phyloP scores from a whole-genome alignment of 129 eudicot species.

The Saussurea involucrata region DNA sequence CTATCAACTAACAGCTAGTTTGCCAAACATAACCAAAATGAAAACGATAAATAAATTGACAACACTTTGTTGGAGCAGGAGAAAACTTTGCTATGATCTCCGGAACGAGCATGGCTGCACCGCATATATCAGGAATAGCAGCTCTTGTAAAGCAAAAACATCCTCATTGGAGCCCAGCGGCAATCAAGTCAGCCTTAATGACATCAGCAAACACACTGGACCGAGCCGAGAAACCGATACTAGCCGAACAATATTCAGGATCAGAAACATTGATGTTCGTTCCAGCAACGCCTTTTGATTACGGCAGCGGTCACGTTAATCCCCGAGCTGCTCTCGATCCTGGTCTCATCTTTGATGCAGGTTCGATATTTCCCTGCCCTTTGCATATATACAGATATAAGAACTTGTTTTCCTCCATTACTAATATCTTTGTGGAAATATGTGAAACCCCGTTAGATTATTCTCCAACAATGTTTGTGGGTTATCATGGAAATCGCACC shows the following conservation, averaged over 20 bases:
- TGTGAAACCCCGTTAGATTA: not conserved
- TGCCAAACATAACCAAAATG: not conserved
- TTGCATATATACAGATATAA: not conserved
- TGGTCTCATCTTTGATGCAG: constrained; percentile 91
- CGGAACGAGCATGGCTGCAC: constrained; percentile 99
- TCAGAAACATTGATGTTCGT: constrained; percentile 67
- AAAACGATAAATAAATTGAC: not conserved
- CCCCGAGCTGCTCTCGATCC: constrained; percentile 95
- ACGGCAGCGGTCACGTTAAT: constrained; percentile 96
- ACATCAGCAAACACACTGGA: constrained; percentile 79
- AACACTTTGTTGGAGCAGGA: constrained; percentile 49
- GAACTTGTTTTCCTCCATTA: not conserved
- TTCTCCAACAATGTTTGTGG: too few relatives aligned
- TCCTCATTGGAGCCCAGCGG: constrained; percentile 99
- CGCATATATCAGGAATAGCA: constrained; percentile 96
- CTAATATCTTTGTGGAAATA: not conserved
- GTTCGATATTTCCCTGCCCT: constrained; percentile 24
- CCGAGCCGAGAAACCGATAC: constrained; percentile 78
- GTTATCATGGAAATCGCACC: too few relatives aligned
- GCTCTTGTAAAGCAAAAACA: constrained; percentile 94
- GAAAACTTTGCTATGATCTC: constrained; percentile 94
- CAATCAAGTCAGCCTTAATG: constrained; percentile 95
- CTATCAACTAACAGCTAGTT: not conserved
- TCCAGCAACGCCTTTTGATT: constrained; percentile 93
- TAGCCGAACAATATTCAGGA: constrained; percentile 82